Base-by-base conservation (phyloP, 129 eudicot genomes). In the Pseudognaphalium luteoalbum region DNA sequence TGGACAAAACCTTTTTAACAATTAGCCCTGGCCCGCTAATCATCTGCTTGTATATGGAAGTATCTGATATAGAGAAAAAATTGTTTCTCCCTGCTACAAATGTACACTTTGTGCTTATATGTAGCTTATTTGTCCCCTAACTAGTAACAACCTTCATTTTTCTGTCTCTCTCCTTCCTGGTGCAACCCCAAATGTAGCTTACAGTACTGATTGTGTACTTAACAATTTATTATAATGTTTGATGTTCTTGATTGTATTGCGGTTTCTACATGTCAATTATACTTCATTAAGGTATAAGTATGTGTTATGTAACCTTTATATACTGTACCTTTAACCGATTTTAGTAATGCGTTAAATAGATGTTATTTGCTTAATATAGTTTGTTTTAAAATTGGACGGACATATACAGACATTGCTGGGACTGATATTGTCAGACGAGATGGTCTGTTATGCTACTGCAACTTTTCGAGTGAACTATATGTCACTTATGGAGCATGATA, bases 401-500 rank as follows among this genome's bases (percentile, higher is more conserved):
- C 97, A 83, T 74, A 85, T 83, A 57, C 83, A 81, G 66, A n/a
- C 89, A 35, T 77, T 94, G 81, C 96, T 97, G 6, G 99, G 89
- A 81, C 67, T 94, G 57, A 88, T 87, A 15, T 82, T 94, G 85
- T 88, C 96, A 4, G 99, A 94, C 83, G 99, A 94, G 84, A 87
- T 94, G 99, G 86, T 94, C 44, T 86, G 87, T 76, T 85, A 79
- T 80, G 97, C 96, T 59, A 97, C 97, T 81, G 87, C 97, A 21
- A 87, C 97, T 37, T 94, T 94, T 86, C 96, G 89, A 87, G 83
- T 94, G 50, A 94, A 94, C 82, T 85, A 86, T 80, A 71, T 87
- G 80, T 87, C 91, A 81, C 93, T 91, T 70, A 89, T 91, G 96
- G 99, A 97, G 41, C 97, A 94, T 87, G 99, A 94, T 79, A 94